Evolutionary conservation across 2,329 filamentous ascomycete species (phyloP), one percentile per base, ranked within the genome.

Genomic region (Apiospora pterosperma): DNA sequence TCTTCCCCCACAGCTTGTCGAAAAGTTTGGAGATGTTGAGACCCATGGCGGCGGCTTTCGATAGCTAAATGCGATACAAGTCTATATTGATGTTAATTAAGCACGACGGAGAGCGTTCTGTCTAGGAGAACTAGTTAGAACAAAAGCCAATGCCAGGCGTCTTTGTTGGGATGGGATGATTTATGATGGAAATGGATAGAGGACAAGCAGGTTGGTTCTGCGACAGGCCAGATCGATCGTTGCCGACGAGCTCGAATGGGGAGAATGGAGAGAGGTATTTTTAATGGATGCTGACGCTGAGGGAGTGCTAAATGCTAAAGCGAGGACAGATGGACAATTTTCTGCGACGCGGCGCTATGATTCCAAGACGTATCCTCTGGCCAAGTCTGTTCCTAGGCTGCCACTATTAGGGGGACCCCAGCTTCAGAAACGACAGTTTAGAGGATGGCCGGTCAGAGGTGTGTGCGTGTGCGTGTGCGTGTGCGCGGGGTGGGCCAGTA

Each of bases 1-100:
- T 98, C 91, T 97, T 97, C 78, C 95, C 93, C 91, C 93, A 97
- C 82, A 98, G 88, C 85, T 91, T 90, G 80, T 97, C 92, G 82
- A 98, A 96, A 79, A 98, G 81, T 88, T 96, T 97, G 76, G 94
- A 98, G 84, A 98, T 93, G 79, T 91, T 89, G 82, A 98, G 88
- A 96, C 96, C 96, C 96, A 99, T 99, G 82, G 82, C 94, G 85
- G 87, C 86, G 85, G 81, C 79, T 76, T 76, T 63, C 78, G 77
- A 75, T 48, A 60, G 58, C 58, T 8, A 28, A n/a, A 60, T 39
- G 58, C 58, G 58, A 60, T 39, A 60, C 58, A 69, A 73, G 69
- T 65, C 71, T 70, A 72, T 63, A 72, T 73, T 72, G 73, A 70
- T 65, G 67, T 65, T 70, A 69, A 66, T 67, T 67, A 63, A 31